These are phyloP conservation scores for Geosmithia putterillii DNA, from an alignment of 2,329 filamentous ascomycete species.

Conservation along the genomic window DNA sequence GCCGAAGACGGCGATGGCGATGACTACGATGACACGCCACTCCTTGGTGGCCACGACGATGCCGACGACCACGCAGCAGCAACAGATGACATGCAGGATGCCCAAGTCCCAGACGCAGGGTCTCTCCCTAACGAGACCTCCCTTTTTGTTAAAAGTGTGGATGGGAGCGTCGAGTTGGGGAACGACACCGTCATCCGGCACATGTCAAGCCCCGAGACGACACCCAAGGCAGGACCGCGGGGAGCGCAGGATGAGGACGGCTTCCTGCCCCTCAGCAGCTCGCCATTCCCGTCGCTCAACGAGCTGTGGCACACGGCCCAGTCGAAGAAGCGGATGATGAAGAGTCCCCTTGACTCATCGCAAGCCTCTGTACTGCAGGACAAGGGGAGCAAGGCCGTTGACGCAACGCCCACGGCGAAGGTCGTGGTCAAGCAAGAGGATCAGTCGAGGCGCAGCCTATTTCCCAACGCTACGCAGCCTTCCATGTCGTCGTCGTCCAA, in stretches of 20 bases:
- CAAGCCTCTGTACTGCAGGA: conserved; percentile 12
- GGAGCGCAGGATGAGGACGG: not conserved
- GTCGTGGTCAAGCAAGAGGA: conserved; percentile 12
- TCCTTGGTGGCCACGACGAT: not conserved
- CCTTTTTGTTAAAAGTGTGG: not conserved
- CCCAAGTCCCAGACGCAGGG: too few species aligned
- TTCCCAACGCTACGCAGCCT: conserved; percentile 20
- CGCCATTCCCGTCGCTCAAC: conserved; percentile 20
- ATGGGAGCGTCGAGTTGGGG: not conserved
- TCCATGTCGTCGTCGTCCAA: not conserved
- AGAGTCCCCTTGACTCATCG: conserved; percentile 17
- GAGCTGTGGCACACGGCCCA: conserved; percentile 28
- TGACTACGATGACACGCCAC: not conserved
- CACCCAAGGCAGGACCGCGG: not conserved
- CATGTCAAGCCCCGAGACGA: not conserved
- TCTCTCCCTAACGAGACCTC: not conserved
- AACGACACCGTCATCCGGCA: not conserved
- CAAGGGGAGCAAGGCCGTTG: conserved; percentile 26
- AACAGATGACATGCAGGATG: too few species aligned
- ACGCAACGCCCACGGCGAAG: conserved; percentile 22
- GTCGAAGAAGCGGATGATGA: conserved; percentile 21
- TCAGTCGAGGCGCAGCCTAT: conserved; percentile 13
- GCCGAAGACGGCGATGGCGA: not conserved
- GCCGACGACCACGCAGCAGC: not conserved
- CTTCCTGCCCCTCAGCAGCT: conserved; percentile 11